Percentiles rank a stretch among this genome's conserved stretches.
phyloP scores from a whole-genome alignment of 2,329 filamentous ascomycete genomes.

The Phyllosticta citribraziliensis region DNA sequence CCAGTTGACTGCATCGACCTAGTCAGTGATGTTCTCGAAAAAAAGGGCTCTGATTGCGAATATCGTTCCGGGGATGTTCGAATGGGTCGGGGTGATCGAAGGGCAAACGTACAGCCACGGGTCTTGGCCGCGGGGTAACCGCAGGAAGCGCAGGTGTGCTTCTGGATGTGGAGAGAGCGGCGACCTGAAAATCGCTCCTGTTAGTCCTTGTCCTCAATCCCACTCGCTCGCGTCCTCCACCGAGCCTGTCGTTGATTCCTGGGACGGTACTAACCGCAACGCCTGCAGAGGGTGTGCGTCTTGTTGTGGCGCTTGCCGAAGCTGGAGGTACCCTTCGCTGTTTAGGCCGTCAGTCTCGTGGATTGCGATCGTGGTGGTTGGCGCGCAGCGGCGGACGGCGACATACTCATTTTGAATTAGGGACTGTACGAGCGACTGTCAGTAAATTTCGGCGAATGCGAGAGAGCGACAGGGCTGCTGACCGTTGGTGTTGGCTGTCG shows the following conservation, averaged over 20 bases:
- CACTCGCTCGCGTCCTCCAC: background rate
- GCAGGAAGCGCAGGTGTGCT: slow-evolving; percentile 93
- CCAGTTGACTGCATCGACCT: slow-evolving; percentile 75
- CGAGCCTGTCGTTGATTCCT: slow-evolving; percentile 9
- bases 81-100: background rate
- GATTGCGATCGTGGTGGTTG: slow-evolving; percentile 16
- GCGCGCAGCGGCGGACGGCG: slow-evolving; percentile 1
- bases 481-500: slow-evolving; percentile 10
- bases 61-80: background rate
- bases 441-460: background rate
- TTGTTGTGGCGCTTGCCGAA: slow-evolving; percentile 88
- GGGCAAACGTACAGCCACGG: slow-evolving; percentile 83
- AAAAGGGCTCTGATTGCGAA: slow-evolving; percentile 1
- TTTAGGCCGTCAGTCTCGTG: slow-evolving; percentile 36
- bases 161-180: slow-evolving; percentile 98
- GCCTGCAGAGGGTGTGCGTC: slow-evolving; percentile 96
- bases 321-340: slow-evolving; percentile 63
- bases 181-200: slow-evolving; percentile 50
- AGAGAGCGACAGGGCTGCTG: background rate
- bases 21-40: slow-evolving; percentile 16
- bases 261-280: slow-evolving; percentile 69
- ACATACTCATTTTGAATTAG: slow-evolving; percentile 52
- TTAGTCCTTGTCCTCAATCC: slow-evolving; percentile 24
- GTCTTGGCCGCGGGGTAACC: slow-evolving; percentile 96
- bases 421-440: slow-evolving; percentile 23